These are phyloP conservation scores for Sporothrix mexicana DNA, from an alignment of 2,329 filamentous ascomycete species.

Conservation along the genomic window DNA sequence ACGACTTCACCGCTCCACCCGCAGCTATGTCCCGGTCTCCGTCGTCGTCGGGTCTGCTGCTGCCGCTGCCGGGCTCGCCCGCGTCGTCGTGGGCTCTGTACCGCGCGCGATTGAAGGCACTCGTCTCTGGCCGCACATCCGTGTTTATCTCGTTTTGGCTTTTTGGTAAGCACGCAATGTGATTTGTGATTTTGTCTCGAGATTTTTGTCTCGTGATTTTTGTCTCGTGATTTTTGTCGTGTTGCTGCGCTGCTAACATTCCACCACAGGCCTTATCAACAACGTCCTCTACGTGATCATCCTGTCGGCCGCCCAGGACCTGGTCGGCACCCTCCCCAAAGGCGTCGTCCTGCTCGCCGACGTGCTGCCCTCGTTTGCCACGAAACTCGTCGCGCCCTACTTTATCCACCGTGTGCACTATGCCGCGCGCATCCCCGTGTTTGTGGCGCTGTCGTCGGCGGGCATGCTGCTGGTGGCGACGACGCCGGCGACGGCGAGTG, in stretches of 20 bases:
- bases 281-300: conserved; percentile 98
- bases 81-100: conserved; percentile 77
- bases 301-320: conserved; percentile 90
- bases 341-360: conserved; percentile 91
- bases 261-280: conserved; percentile 77
- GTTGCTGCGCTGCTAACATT: background rate
- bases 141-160: conserved; percentile 89
- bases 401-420: conserved; percentile 91
- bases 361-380: conserved; percentile 85
- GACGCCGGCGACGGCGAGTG: conserved; percentile 69
- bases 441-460: conserved; percentile 74
- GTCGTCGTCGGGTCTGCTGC: conserved; percentile 51
- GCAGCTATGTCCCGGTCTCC: conserved; percentile 47
- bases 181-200: too few relatives aligned
- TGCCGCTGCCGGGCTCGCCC: conserved; percentile 64
- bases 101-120: conserved; percentile 64
- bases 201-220: too few relatives aligned
- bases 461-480: conserved; percentile 92
- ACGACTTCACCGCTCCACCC: too few relatives aligned
- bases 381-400: conserved; percentile 89
- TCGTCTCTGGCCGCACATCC: conserved; percentile 69
- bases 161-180: too few relatives aligned
- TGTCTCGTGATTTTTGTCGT: too few relatives aligned
- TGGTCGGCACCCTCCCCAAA: conserved; percentile 88
- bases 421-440: conserved; percentile 71